Conservation (phyloP, 148 eudicot species). For the Rhododendron molle region DNA sequence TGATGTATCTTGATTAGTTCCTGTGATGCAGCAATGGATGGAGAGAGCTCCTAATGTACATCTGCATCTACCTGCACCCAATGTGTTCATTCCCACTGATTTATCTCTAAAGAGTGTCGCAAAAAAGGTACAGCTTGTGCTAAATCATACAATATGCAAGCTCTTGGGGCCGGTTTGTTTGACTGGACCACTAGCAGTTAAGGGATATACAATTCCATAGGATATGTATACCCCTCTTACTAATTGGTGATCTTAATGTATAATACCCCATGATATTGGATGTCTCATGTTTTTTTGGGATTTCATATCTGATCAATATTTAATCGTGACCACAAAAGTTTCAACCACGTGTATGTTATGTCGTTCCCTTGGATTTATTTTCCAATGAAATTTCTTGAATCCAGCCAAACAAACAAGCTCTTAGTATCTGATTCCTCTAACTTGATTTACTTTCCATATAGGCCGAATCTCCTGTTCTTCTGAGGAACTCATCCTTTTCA, state of each 20-base stretch:
- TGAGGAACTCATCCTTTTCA: slow-evolving; percentile 72
- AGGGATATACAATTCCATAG: background rate
- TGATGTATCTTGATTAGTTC: slow-evolving; percentile 6
- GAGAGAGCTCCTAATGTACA: slow-evolving; percentile 57
- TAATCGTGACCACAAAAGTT: background rate
- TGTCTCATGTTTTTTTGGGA: background rate
- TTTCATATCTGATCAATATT: background rate
- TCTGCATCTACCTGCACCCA: slow-evolving; percentile 72
- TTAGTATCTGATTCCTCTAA: background rate
- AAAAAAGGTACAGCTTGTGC: slow-evolving; percentile 43
- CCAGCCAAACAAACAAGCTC: background rate
- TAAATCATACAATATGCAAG: background rate
- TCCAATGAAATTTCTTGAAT: background rate
- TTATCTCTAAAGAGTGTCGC: slow-evolving; percentile 53
- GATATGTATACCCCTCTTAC: background rate
- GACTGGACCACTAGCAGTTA: background rate
- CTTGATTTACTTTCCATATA: slow-evolving; percentile 19
- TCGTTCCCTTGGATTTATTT: background rate
- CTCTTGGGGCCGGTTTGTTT: background rate
- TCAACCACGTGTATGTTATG: background rate
- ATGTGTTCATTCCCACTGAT: slow-evolving; percentile 90
- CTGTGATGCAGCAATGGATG: slow-evolving; percentile 71
- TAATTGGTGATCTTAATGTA: background rate
- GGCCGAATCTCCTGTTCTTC: slow-evolving; percentile 49
- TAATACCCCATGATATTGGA: background rate